Percentiles rank a stretch among this genome's conserved stretches.
Evolutionary conservation across 768 basidiomycete species (phyloP).

Genomic region (Leccinum subgranulosum): DNA sequence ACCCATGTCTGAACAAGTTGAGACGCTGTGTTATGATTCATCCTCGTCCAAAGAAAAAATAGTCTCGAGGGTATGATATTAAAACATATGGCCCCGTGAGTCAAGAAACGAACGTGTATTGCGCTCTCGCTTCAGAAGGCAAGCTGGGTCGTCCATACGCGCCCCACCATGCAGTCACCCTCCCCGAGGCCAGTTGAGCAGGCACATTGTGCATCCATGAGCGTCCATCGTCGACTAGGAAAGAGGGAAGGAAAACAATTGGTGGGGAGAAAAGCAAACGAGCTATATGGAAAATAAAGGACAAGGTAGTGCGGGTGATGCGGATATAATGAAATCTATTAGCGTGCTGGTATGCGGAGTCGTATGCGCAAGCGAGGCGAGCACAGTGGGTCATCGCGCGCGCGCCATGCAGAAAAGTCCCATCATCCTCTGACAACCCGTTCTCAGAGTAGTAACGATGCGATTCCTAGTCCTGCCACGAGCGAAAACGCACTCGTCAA

Average conservation of each 20-base stretch:
- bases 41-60: not conserved
- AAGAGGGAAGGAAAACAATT: slow-evolving; percentile 1
- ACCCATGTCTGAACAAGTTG: not conserved
- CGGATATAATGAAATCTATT: slow-evolving; percentile 14
- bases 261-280: not conserved
- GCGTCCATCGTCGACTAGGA: slow-evolving; percentile 20
- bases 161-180: slow-evolving; percentile 1
- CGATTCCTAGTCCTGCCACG: slow-evolving; percentile 19
- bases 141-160: not conserved
- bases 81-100: slow-evolving; percentile 10
- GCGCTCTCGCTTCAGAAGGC: slow-evolving; percentile 6
- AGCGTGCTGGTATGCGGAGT: slow-evolving; percentile 21
- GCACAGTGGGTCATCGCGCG: slow-evolving; percentile 1
- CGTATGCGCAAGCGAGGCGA: slow-evolving; percentile 3
- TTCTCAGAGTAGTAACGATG: slow-evolving; percentile 24
- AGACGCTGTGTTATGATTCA: not conserved
- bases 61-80: slow-evolving; percentile 8
- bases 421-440: not conserved
- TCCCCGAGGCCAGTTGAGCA: slow-evolving; percentile 13
- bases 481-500: slow-evolving; percentile 12
- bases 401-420: not conserved
- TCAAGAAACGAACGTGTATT: slow-evolving; percentile 18
- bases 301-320: slow-evolving; percentile 5
- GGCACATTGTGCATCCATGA: slow-evolving; percentile 20
- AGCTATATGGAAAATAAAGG: slow-evolving; percentile 3